Conservation (phyloP, 225 moss, liverwort and hornwort species). For the Bryoerythrophyllum caledonicum region DNA sequence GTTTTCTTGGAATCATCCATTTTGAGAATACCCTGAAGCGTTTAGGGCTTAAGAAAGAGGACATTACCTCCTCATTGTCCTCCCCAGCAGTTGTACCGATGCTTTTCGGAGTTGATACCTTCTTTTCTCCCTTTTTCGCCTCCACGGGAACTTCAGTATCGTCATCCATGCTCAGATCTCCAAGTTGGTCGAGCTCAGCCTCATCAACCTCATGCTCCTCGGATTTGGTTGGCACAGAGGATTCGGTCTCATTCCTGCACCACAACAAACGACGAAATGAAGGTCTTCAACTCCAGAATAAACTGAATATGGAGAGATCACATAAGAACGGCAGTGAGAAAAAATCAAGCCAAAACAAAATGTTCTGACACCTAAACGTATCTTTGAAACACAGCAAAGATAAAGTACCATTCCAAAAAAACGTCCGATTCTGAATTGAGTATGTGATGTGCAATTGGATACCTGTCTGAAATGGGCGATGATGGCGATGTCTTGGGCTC, state of each 20-base stretch:
- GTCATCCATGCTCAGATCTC: conserved; percentile 44
- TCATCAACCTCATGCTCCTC: conserved; percentile 49
- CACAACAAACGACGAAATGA: conserved; percentile 22
- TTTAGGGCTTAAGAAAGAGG: background rate
- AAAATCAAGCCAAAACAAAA: background rate
- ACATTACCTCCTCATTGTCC: conserved; percentile 62
- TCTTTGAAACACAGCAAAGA: background rate
- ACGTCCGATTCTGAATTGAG: background rate
- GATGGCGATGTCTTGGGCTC: conserved; percentile 60
- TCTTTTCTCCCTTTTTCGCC: conserved; percentile 22
- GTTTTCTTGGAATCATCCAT: too few relatives aligned
- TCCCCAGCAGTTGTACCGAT: conserved; percentile 24
- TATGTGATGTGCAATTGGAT: conserved; percentile 10
- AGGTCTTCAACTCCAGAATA: conserved; percentile 7
- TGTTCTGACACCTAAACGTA: background rate
- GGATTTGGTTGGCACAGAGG: conserved; percentile 32
- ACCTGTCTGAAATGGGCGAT: conserved; percentile 54
- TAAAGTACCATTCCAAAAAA: background rate
- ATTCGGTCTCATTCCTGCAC: conserved; percentile 45
- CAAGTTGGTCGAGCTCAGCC: conserved; percentile 50
- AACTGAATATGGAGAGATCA: conserved; percentile 8
- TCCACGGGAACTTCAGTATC: conserved; percentile 30
- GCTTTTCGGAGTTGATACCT: conserved; percentile 33
- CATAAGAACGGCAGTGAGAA: background rate
- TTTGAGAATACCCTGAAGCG: too few relatives aligned